Conservation (phyloP, 2,329 filamentous ascomycete species). For the Cylindrodendrum hubeiense region DNA sequence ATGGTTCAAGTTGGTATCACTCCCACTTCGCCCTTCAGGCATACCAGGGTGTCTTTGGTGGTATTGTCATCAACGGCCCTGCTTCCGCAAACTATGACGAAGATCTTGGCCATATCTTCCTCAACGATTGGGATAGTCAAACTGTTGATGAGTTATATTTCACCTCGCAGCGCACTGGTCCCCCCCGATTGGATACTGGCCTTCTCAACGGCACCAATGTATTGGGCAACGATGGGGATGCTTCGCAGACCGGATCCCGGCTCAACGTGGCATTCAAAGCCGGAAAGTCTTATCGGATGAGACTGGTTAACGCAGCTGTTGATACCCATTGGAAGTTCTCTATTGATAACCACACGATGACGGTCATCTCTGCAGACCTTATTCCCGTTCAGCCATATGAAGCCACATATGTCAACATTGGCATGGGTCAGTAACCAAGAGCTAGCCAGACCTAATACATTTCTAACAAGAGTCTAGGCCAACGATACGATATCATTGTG, state of each 20-base stretch:
- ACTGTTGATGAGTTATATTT: constrained; percentile 53
- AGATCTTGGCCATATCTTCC: constrained; percentile 68
- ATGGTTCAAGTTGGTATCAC: constrained; percentile 71
- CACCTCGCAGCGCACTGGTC: constrained; percentile 39
- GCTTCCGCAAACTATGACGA: constrained; percentile 69
- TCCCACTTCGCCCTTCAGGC: constrained; percentile 64
- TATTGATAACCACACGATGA: constrained; percentile 67
- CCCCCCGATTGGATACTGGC: constrained; percentile 57
- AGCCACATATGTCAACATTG: constrained; percentile 49
- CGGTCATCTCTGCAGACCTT: constrained; percentile 67
- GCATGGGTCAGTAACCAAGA: too few relatives aligned
- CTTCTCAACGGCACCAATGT: constrained; percentile 57
- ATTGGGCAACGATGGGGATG: constrained; percentile 42
- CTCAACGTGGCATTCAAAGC: constrained; percentile 52
- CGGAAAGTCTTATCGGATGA: constrained; percentile 58
- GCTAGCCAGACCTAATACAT: too few relatives aligned
- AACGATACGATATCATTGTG: constrained; percentile 62
- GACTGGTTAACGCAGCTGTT: constrained; percentile 60
- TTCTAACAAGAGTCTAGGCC: constrained; percentile 50
- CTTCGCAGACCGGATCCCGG: constrained; percentile 28
- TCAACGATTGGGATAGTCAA: constrained; percentile 69
- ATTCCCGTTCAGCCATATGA: constrained; percentile 67
- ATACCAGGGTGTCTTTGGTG: constrained; percentile 68
- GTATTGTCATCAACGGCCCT: constrained; percentile 71
- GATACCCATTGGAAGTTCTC: constrained; percentile 59